phyloP scores from a whole-genome alignment of 2,329 filamentous ascomycete genomes.

The Polytolypa hystricis region DNA sequence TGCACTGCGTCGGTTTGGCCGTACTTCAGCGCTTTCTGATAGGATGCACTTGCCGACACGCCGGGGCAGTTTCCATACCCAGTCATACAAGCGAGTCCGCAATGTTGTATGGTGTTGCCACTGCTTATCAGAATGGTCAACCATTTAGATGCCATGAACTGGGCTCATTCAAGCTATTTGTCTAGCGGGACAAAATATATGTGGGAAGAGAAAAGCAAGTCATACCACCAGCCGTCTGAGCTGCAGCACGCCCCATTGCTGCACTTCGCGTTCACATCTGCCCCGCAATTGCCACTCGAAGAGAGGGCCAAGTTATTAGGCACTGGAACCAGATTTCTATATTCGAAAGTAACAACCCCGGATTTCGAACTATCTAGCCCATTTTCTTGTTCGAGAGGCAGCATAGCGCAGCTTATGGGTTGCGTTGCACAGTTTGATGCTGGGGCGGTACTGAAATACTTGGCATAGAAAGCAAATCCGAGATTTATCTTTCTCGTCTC shows the following conservation, averaged over 20 bases:
- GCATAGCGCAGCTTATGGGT: slow-evolving; percentile 49
- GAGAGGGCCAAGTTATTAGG: slow-evolving; percentile 18
- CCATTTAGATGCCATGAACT: too few species aligned
- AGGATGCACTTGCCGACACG: slow-evolving; percentile 44
- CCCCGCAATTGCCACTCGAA: slow-evolving; percentile 25
- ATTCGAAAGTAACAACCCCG: slow-evolving; percentile 40
- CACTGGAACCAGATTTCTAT: slow-evolving; percentile 15
- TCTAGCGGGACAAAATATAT: too few species aligned
- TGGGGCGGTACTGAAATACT: slow-evolving; percentile 51
- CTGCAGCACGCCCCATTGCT: slow-evolving; percentile 24
- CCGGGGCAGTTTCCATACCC: slow-evolving; percentile 34
- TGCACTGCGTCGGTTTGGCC: slow-evolving; percentile 46
- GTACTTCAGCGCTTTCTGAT: slow-evolving; percentile 41
- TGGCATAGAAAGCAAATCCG: slow-evolving; percentile 59
- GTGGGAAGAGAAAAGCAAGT: too few species aligned
- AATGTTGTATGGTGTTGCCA: slow-evolving; percentile 22
- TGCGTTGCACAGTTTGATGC: slow-evolving; percentile 33
- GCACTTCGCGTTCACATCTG: slow-evolving; percentile 20
- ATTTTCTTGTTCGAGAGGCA: slow-evolving; percentile 47
- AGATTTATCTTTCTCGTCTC: slow-evolving; percentile 48
- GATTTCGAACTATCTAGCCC: slow-evolving; percentile 49
- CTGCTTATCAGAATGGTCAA: slow-evolving; percentile 14
- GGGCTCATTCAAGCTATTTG: too few species aligned
- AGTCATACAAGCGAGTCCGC: slow-evolving; percentile 25
- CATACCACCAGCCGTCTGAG: slow-evolving; percentile 26